phyloP scores from a whole-genome alignment of 164 flowering plant species.

The Euptelea pleiosperma region DNA sequence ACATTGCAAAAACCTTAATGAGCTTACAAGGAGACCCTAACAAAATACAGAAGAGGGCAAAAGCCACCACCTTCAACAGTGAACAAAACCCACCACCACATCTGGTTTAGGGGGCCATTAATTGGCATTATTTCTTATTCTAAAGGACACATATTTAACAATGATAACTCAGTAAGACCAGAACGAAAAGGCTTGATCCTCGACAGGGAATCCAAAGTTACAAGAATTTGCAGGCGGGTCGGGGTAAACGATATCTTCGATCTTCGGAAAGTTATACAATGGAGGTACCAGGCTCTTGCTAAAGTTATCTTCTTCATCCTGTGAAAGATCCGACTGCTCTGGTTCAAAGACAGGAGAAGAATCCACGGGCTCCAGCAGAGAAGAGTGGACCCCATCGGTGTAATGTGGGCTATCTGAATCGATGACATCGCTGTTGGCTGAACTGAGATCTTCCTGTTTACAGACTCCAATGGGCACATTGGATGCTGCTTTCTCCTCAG shows the following conservation, averaged over 20 bases:
- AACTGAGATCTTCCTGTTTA: constrained; percentile 51
- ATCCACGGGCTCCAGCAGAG: constrained; percentile 43
- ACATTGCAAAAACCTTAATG: no score
- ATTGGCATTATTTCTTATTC: no score
- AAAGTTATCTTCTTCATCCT: constrained; percentile 53
- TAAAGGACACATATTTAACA: constrained; percentile 5
- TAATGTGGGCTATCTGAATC: constrained; percentile 62
- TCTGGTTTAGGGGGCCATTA: no score
- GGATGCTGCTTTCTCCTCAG: constrained; percentile 29
- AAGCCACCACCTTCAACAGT: no score
- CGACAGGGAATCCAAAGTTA: constrained; percentile 43
- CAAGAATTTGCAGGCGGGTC: constrained; percentile 42
- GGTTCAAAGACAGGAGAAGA: constrained; percentile 45
- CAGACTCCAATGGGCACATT: constrained; percentile 26
- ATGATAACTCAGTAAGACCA: constrained; percentile 39
- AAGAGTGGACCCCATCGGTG: constrained; percentile 39
- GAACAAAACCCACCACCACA: no score
- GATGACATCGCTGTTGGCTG: constrained; percentile 50
- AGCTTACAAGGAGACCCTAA: no score
- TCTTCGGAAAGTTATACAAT: constrained; percentile 42
- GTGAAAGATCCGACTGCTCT: constrained; percentile 50
- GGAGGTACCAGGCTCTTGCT: constrained; percentile 34
- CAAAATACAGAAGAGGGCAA: no score
- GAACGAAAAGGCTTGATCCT: constrained; percentile 61
- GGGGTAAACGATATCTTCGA: constrained; percentile 37